Base-by-base conservation (phyloP, 257 asterid species). In the Primulina eburnea region DNA sequence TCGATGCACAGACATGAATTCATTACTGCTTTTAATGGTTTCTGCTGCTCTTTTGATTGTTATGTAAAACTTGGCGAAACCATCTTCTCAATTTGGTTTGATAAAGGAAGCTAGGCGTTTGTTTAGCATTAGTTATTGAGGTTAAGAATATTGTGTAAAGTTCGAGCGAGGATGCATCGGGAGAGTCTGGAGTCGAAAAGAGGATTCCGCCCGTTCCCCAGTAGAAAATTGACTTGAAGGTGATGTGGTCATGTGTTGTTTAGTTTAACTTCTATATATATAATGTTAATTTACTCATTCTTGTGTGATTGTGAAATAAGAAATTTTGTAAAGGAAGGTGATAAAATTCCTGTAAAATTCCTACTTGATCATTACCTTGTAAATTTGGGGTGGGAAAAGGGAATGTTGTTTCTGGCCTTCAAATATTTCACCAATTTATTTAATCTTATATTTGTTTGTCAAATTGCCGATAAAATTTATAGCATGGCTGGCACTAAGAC, bases 241-340 rank as follows among this genome's bases (percentile, higher is more conserved):
- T 69, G 29, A 37, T 68, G 37, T 69, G 73, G 47, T 69, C n/a
- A 37, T 68, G 37, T 69, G 7, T 59, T 20, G 34, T 37, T 37
- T 24, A 37, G 43, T 58, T 14, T 26, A 62, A 37, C 81, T 62
- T 33, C 2, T 62, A 30, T 14, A 62, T 62, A 17, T 28, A 17
- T 11, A 33, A 62, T 62, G 8, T 14, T 66, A 66, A 30, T 67
- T 64, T 68, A 68, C 53, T 65, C 53, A 77, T 75, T 75, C 62
- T 73, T 70, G 74, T 68, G 69, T 80, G 87, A 55, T 72, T 37
- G 67, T 69, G 76, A 70, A 77, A 72, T 80, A 77, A 71, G 77
- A 72, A 58, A 64, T 71, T 77, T 76, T 77, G 75, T 71, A 71
- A 47, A 69, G 74, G 60, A 57, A 14, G 73, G 16, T 57, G 64